Base-by-base conservation (phyloP, 495 filamentous ascomycete genomes). In the Hyphodiscus hymeniophilus region DNA sequence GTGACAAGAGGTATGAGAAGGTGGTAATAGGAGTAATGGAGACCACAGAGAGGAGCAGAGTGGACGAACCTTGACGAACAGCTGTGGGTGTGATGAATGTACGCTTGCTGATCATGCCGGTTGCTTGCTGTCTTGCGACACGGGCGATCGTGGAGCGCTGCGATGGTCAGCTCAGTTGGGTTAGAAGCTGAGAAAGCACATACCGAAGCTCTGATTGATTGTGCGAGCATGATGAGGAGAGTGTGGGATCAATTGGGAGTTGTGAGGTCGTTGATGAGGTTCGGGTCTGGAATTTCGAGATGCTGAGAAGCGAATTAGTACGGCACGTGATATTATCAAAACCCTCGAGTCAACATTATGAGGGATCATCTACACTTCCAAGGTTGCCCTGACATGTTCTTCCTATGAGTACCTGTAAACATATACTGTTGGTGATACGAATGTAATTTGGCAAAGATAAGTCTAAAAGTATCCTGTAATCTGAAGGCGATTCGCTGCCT, bases 131-230 rank as follows among this genome's bases (percentile, higher is more conserved):
- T 68, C 84, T 80, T 69, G 80, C 78, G 63, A 83, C 74, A 66
- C 88, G 83, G 74, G 80, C 73, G 66, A 89, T 67, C 69, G 84
- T 72, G 67, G 85, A 83, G 79, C 89, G 88, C 88, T 89, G 72
- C 57, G 64, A 71, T 57, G 44, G 41, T 57, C 39, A 54, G 59
- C 50, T 48, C 48, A 54, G 54, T 58, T 51, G 32, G 35, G 36
- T n/a, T 26, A 39, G 34, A 40, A 31, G 48, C 34, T 57, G 54
- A 55, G 54, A 34, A 43, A 30, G 43, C 35, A 66, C 75, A 59
- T 72, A 86, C 82, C 69, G 79, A 82, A 61, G 74, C 74, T 68
- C 82, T 66, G 65, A 84, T 71, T 66, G 75, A 71, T 64, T 81
- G 75, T 59, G 71, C 71, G 72, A 85, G 72, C 81, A 85, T 85